Evolutionary conservation across 148 eudicot genomes (phyloP).

Genomic region (Salicornia ramosissima): DNA sequence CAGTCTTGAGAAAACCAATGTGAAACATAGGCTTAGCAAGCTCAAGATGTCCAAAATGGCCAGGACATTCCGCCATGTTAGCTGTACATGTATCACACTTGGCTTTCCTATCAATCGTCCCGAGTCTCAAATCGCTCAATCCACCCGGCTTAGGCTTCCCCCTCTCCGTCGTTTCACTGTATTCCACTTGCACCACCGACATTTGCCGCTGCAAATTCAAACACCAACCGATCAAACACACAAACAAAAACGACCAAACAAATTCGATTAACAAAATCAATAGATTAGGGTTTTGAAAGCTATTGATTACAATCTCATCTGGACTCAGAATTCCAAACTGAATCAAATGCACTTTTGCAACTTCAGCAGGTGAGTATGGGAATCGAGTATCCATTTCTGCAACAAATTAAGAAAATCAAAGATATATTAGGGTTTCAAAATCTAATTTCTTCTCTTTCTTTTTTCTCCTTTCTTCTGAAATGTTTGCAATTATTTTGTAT

Average conservation of each 20-base stretch:
- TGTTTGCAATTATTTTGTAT: too few species aligned
- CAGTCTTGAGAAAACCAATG: conserved; percentile 87
- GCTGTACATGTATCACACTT: conserved; percentile 98
- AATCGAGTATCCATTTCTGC: conserved; percentile 70
- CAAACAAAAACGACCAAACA: too few species aligned
- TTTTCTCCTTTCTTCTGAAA: too few species aligned
- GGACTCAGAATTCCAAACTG: conserved; percentile 98
- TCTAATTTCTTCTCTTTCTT: too few species aligned
- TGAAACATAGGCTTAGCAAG: conserved; percentile 98
- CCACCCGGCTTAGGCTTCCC: conserved; percentile 93
- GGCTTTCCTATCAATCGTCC: conserved; percentile 88
- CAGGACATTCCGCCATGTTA: conserved; percentile 96
- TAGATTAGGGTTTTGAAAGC: conserved; percentile 18
- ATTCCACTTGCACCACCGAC: conserved; percentile 98
- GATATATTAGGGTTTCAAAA: too few species aligned
- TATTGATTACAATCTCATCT: conserved; percentile 86
- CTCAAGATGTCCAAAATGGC: conserved; percentile 98
- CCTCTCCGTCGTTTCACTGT: conserved; percentile 87
- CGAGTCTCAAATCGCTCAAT: conserved; percentile 75
- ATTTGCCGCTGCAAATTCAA: conserved; percentile 90
- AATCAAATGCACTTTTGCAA: conserved; percentile 78
- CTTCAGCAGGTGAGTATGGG: conserved; percentile 92
- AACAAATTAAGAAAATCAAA: too few species aligned
- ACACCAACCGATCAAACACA: too few species aligned
- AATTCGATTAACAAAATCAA: neutral